Evolutionary conservation across 441 rosid genomes (phyloP), one percentile per base, ranked within the genome.

Genomic region (Adansonia grandidieri): DNA sequence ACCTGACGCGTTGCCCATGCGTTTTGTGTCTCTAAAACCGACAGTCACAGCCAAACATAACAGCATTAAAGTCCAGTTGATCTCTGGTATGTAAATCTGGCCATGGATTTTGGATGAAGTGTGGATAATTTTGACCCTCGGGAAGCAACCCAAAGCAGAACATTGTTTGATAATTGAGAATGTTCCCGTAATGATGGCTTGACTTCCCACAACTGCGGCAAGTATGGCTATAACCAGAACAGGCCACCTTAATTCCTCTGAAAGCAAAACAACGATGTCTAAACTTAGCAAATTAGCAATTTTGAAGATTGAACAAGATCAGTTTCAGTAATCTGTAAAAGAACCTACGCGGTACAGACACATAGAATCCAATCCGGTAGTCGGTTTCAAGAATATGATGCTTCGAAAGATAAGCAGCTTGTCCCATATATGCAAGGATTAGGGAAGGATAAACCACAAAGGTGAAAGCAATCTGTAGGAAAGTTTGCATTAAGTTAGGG

Each of bases 381-480:
- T 89, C 86, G 37, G 65, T 92, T 74, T 85, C 91, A 22, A 81
- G 73, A 40, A 47, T 77, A 82, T 94, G 98, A 82, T 94, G 98
- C 87, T 78, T 83, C 14, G 98, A 94, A 50, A 94, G 91, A 84
- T 91, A 92, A 51, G 98, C 97, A 24, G 98, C 98, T 91, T 94
- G 98, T 77, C 98, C 98, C 98, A 94, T 94, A 75, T 94, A 94
- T 44, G 98, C 98, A 9, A 94, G 90, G 81, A 94, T 92, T 80
- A 94, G 81, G 1, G 98, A 89, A 13, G 98, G 98, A 73, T 94
- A 94, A 78, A 94, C 98, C 83, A 88, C 82, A 37, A 85, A 90
- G 66, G 92, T 89, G 84, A 94, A 94, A 10, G 98, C 98, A 78
- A 94, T 88, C 97, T 94, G 89, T 80, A 80, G 75, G 62, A 45